Evolutionary conservation across 2,329 filamentous ascomycete genomes (phyloP), one percentile per base, ranked within the genome.

Genomic region (Cadophora gregata): DNA sequence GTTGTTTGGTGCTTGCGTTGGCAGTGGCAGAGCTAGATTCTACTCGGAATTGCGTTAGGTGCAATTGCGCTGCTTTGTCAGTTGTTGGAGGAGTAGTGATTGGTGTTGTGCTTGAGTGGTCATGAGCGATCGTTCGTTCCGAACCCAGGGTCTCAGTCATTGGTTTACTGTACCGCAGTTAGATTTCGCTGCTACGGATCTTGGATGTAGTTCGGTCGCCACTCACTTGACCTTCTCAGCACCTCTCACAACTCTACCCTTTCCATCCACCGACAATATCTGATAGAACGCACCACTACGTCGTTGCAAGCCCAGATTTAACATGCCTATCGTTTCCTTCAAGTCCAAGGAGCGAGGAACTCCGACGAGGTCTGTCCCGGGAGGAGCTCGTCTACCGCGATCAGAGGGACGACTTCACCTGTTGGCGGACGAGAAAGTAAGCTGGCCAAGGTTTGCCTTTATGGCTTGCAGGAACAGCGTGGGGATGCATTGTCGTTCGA

Each of bases 331-430:
- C 19, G 74, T 73, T 10, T 70, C 69, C 47, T 72, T 66, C 1
- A 75, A 55, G 50, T 70, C 69, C 10, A 75, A 55, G 8, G 65
- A 63, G 14, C 74, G 81, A 3, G 84, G 82, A 3, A 83, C 76
- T 27, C 80, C 81, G 16, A 69, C 33, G 6, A 76, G 45, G 16
- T 72, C 60, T 7, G 71, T 65, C 24, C 63, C 82, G 1, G 76
- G 73, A 0, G 84, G 84, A 87, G 79, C 67, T 86, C 79, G 72
- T 87, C 85, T 14, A 81, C 74, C 0, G 85, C 80, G n/a, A 87
- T 78, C n/a, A 87, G 79, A 7, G 85, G 85, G 0, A 87, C 83
- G 3, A 84, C 78, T n/a, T 78, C 75, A 1, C 74, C 70, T 2
- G 73, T 75, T 6, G 80, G 1, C 83, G 80, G 67, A 83, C 77